phyloP scores from a whole-genome alignment of 2,329 filamentous ascomycete genomes.

The Pseudopyricularia javanii region DNA sequence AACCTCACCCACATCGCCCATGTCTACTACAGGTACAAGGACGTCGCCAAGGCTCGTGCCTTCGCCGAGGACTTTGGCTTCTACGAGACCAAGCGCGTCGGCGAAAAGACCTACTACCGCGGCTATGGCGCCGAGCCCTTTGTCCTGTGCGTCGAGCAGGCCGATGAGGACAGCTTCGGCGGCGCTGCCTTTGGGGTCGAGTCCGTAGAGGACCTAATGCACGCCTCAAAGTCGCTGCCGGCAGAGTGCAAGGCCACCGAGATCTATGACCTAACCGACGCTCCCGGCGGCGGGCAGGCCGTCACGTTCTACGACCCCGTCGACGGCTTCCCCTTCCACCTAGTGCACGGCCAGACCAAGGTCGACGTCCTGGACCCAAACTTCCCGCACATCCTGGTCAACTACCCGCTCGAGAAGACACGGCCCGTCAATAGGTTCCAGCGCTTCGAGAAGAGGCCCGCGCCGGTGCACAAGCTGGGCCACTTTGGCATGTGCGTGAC shows the following conservation, averaged over 20 bases:
- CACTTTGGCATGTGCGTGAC: slow-evolving; percentile 43
- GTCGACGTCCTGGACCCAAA: slow-evolving; percentile 25
- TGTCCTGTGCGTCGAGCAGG: slow-evolving; percentile 39
- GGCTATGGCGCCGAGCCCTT: slow-evolving; percentile 51
- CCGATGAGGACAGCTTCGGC: slow-evolving; percentile 36
- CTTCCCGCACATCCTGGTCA: slow-evolving; percentile 27
- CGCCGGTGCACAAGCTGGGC: slow-evolving; percentile 35
- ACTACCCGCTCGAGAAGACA: slow-evolving; percentile 40
- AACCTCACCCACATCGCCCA: slow-evolving; percentile 26
- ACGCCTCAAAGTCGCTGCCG: slow-evolving; percentile 32
- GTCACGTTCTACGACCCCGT: slow-evolving; percentile 40
- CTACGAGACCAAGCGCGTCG: slow-evolving; percentile 21
- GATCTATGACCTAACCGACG: slow-evolving; percentile 34
- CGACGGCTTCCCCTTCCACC: slow-evolving; percentile 43
- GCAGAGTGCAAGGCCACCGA: slow-evolving; percentile 31
- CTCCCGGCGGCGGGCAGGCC: slow-evolving; percentile 40
- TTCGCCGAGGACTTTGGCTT: slow-evolving; percentile 39
- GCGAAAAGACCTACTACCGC: slow-evolving; percentile 41
- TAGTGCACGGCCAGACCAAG: slow-evolving; percentile 39
- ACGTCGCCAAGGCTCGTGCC: slow-evolving; percentile 25
- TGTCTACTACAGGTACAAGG: slow-evolving; percentile 33
- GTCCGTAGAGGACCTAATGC: slow-evolving; percentile 38
- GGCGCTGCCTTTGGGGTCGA: slow-evolving; percentile 47
- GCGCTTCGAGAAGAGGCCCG: slow-evolving; percentile 32
- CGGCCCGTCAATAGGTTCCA: slow-evolving; percentile 34